Evolutionary conservation across 331 rosid genomes (phyloP).

Genomic region (Erythrophleum ivorense): DNA sequence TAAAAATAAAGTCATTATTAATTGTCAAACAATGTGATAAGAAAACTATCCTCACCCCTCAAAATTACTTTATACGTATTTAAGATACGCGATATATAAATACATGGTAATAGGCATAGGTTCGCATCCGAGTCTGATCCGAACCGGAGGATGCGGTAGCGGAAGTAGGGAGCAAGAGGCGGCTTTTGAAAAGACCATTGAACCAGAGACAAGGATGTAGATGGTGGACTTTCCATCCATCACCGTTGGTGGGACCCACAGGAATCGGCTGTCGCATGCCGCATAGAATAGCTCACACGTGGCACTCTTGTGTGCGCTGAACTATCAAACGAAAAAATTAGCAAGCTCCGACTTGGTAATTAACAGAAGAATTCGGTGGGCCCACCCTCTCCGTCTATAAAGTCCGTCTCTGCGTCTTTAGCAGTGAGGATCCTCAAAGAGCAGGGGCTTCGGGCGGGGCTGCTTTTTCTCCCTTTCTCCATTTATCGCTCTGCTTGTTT

Average conservation of each 20-base stretch:
- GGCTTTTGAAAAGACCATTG: neutral
- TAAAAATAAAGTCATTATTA: too few relatives aligned
- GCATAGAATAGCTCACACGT: conserved; percentile 46
- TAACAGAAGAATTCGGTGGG: neutral
- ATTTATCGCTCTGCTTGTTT: neutral
- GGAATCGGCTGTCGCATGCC: conserved; percentile 45
- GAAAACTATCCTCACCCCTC: neutral
- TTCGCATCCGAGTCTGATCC: too few relatives aligned
- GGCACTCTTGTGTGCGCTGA: conserved; percentile 26
- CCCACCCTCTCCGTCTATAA: conserved; percentile 31
- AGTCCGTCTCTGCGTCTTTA: conserved; percentile 5
- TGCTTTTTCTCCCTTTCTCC: neutral
- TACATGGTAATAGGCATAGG: too few relatives aligned
- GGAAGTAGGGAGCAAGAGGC: neutral
- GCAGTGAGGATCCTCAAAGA: conserved; percentile 1
- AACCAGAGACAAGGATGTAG: neutral
- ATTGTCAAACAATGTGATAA: too few relatives aligned
- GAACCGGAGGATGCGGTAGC: neutral
- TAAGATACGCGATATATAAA: neutral
- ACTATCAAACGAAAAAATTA: conserved; percentile 34
- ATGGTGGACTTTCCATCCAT: too few relatives aligned
- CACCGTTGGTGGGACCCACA: neutral
- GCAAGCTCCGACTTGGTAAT: neutral
- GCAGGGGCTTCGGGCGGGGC: conserved; percentile 29
- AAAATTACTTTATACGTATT: too few relatives aligned